These are phyloP conservation scores for Tetracladium setigerum DNA, from an alignment of 495 filamentous ascomycete species.

Conservation along the genomic window DNA sequence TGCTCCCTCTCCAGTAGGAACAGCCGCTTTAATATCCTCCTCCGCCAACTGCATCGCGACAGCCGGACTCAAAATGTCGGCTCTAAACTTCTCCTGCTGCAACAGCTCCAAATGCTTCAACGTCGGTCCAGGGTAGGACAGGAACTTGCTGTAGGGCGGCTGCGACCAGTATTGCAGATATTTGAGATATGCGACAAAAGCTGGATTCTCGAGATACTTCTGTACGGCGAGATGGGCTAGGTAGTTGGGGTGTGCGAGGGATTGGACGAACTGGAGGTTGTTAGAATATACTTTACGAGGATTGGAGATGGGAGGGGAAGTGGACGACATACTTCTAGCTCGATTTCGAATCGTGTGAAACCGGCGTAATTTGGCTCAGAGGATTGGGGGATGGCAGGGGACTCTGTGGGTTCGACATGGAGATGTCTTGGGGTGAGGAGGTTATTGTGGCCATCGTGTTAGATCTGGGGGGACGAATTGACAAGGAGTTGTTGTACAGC, in stretches of 20 bases:
- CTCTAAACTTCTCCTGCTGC: constrained; percentile 74
- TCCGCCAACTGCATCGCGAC: constrained; percentile 55
- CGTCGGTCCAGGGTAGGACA: constrained; percentile 78
- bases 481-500: not conserved
- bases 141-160: constrained; percentile 75
- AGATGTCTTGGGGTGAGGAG: constrained; percentile 12
- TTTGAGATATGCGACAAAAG: constrained; percentile 71
- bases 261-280: constrained; percentile 64
- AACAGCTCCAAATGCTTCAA: constrained; percentile 73
- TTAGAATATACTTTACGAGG: not conserved
- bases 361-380: constrained; percentile 51
- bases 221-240: constrained; percentile 66
- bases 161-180: constrained; percentile 82
- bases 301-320: not conserved
- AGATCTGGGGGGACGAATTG: not conserved
- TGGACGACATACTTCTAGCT: constrained; percentile 55
- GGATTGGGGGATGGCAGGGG: constrained; percentile 14
- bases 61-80: constrained; percentile 72
- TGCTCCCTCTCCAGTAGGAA: constrained; percentile 8
- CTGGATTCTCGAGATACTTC: constrained; percentile 47
- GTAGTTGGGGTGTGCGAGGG: constrained; percentile 79
- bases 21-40: constrained; percentile 31
- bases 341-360: constrained; percentile 64
- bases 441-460: constrained; percentile 3
- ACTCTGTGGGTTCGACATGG: constrained; percentile 20